Evolutionary conservation across 768 basidiomycete species (phyloP), one percentile per base, ranked within the genome.

Genomic region (Lactarius psammicola): DNA sequence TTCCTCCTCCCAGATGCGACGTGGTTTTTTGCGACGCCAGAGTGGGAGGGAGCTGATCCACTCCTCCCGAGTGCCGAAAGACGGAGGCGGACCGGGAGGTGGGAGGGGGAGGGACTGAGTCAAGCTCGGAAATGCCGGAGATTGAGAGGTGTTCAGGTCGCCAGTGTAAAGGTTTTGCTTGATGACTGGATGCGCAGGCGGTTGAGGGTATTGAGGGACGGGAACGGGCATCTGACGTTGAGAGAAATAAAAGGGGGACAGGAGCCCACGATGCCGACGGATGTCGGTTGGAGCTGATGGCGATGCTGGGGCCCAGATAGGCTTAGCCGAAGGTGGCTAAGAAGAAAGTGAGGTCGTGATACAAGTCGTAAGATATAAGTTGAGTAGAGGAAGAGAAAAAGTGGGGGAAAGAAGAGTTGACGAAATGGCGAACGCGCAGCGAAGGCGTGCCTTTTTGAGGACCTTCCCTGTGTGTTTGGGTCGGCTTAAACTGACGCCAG

Each of bases 381-480:
- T 65, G 68, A 68, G 67, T 68, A 55, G 71, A 73, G 72, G 73
- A 73, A 74, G 46, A 61, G 68, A 62, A 64, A 62, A 60, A 63
- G 71, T 76, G 74, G 74, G 71, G 71, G 65, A 74, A 73, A 72
- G 72, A 69, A 69, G 71, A 68, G 63, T 69, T 69, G 70, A 71
- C 66, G 73, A 63, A 68, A 74, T 84, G 90, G 89, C 89, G 80
- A 81, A 93, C 90, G 90, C 90, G 82, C 90, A 92, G 82, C 88
- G 82, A 92, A 93, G 90, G 90, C 90, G 90, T 83, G 89, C 89
- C 89, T 92, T 92, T 64, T 92, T 92, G 74, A 60, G 66, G 59
- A 26, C 56, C 59, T 53, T 68, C 67, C 63, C 63, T 68, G 46
- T 56, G 54, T 55, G 55, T 28, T 56, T 59, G 59, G 65, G 66